Evolutionary conservation across 345 rosid species (phyloP), one percentile per base, ranked within the genome.

Genomic region (Camelina laxa): DNA sequence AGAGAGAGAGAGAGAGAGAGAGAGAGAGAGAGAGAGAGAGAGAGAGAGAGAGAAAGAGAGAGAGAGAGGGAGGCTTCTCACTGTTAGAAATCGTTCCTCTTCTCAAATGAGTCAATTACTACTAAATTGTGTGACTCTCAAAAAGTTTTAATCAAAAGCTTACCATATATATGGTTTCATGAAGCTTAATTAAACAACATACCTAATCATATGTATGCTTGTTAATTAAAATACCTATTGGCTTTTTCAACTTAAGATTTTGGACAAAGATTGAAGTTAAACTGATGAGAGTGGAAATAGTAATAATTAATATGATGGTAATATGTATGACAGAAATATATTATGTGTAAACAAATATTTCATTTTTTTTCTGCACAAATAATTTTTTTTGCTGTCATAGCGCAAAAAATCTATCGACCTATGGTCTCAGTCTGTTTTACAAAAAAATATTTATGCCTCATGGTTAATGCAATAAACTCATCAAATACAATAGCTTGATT

Each of bases 71-170:
- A 44, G 7, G 14, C 53, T 49, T 67, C 58, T 69, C 39, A 48
- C 58, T 33, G 22, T 69, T 61, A 60, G 30, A 62, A 60, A 10
- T 30, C 24, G 55, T 60, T 75, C 15, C 6, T 60, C 31, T 51
- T 53, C 57, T 61, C 60, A 66, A 65, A 57, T 33, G 70, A 31
- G 27, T 71, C 74, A 19, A 68, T 58, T 44, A 47, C 53, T 13
- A 62, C 53, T 13, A 62, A 16, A 24, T 27, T 35, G 10, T 33
- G 7, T 11, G n/a, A 13, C 16, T 20, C 49, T 38, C 5, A 38
- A 65, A 66, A 57, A 58, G 35, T 57, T 58, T 27, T 55, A 44
- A 16, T 39, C 41, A 50, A 35, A 33, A 13, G 55, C 16, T 13
- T 44, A 63, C 35, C 27, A 39, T 39, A 65, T 31, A 17, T 8